These are phyloP conservation scores for Euclidium syriacum DNA, from an alignment of 345 rosid species.

Conservation along the genomic window DNA sequence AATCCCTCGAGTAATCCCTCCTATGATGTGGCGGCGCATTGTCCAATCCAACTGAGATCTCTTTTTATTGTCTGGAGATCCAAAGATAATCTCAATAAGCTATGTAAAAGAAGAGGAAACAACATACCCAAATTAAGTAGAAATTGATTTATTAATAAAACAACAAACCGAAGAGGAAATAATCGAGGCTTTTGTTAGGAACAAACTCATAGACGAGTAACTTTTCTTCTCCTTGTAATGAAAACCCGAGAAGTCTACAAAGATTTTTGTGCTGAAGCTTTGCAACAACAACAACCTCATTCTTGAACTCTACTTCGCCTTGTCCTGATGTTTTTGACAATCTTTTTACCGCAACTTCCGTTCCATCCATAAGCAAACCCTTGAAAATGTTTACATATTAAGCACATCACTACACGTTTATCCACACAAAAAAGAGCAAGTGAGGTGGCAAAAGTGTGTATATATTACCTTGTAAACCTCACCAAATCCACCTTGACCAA, in stretches of 20 bases:
- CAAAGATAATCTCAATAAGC: background rate
- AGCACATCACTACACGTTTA: no score
- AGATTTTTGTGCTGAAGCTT: no score
- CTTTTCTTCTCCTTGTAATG: no score
- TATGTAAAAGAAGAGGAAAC: background rate
- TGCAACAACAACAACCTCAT: no score
- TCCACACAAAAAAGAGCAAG: background rate
- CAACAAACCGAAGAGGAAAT: no score
- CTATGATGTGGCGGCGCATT: background rate
- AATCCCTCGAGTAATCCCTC: conserved; percentile 3
- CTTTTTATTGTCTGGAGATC: conserved; percentile 17
- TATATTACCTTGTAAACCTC: conserved; percentile 38
- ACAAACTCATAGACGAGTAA: no score
- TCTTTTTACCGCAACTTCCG: conserved; percentile 39
- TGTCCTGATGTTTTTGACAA: conserved; percentile 31
- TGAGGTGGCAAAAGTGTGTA: no score
- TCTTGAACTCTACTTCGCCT: no score
- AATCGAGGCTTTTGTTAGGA: no score
- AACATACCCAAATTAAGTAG: background rate
- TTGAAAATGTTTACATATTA: background rate
- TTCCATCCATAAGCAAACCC: conserved; percentile 11
- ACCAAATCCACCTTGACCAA: conserved; percentile 64
- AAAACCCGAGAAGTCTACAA: no score
- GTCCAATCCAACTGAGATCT: conserved; percentile 4
- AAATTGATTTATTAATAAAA: background rate